Percentiles rank a stretch among this genome's conserved stretches.
These are phyloP conservation scores for Glarea lozoyensis DNA, from an alignment of 495 filamentous ascomycete species.

Conservation along the genomic window DNA sequence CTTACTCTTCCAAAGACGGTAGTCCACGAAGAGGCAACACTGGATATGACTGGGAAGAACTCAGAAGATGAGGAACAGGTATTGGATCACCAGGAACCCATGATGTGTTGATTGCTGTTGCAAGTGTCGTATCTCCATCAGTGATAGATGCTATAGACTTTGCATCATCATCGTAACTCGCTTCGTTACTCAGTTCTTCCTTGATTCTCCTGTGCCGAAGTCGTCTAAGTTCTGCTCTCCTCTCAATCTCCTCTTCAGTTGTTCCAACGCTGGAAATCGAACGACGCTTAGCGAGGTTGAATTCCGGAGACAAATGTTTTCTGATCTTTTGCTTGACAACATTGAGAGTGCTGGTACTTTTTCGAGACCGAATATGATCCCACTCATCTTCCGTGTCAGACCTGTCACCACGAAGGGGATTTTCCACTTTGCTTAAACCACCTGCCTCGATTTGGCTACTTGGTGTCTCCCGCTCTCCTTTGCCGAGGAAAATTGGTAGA, in stretches of 20 bases:
- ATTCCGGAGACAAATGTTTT: conserved; percentile 37
- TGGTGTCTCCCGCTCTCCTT: too few species aligned
- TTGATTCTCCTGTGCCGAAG: conserved; percentile 42
- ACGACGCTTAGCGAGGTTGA: conserved; percentile 25
- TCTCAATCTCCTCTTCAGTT: conserved; percentile 38
- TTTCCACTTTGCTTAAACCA: not conserved
- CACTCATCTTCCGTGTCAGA: conserved; percentile 9
- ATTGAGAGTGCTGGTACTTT: conserved; percentile 12
- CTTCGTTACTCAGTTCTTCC: conserved; percentile 35
- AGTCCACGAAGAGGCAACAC: not conserved
- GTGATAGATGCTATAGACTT: conserved; percentile 14
- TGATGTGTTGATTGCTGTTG: not conserved
- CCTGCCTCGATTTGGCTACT: not conserved
- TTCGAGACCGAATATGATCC: conserved; percentile 2
- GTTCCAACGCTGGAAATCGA: conserved; percentile 32
- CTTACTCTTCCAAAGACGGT: conserved; percentile 3
- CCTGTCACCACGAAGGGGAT: conserved; percentile 5
- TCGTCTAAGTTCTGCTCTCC: conserved; percentile 40
- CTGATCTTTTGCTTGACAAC: conserved; percentile 25
- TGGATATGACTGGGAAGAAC: conserved; percentile 2
- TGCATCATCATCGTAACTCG: conserved; percentile 21
- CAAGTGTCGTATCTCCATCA: not conserved
- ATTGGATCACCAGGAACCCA: conserved; percentile 3
- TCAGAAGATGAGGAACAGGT: conserved; percentile 4
- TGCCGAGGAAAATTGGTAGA: not conserved